These are phyloP conservation scores for Phialophora chinensis DNA, from an alignment of 2,329 filamentous ascomycete species.

Conservation along the genomic window DNA sequence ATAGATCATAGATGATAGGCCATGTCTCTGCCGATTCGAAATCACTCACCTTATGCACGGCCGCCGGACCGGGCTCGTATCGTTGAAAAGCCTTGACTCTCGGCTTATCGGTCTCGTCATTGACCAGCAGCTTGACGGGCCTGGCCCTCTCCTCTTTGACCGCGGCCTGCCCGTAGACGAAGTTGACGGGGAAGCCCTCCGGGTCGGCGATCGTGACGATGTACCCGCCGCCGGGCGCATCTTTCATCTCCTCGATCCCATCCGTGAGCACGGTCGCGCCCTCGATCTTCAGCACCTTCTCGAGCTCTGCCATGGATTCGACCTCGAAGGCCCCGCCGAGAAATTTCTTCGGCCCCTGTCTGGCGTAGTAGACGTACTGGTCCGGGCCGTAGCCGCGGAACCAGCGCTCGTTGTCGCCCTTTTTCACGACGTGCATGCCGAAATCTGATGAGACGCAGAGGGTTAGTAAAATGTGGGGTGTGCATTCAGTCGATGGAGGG, in stretches of 20 bases:
- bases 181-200: slow-evolving; percentile 41
- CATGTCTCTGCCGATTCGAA: no score
- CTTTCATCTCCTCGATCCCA: slow-evolving; percentile 38
- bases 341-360: slow-evolving; percentile 49
- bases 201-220: slow-evolving; percentile 40
- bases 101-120: slow-evolving; percentile 48
- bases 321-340: slow-evolving; percentile 54
- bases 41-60: slow-evolving; percentile 51
- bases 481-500: no score
- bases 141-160: slow-evolving; percentile 32
- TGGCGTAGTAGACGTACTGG: slow-evolving; percentile 53
- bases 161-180: slow-evolving; percentile 38
- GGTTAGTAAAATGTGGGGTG: no score
- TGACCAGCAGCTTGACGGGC: slow-evolving; percentile 45
- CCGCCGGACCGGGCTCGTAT: slow-evolving; percentile 55
- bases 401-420: slow-evolving; percentile 47
- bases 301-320: slow-evolving; percentile 50
- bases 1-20: not conserved
- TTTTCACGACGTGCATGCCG: slow-evolving; percentile 50
- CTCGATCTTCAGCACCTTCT: slow-evolving; percentile 43
- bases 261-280: slow-evolving; percentile 32
- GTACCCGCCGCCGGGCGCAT: slow-evolving; percentile 40
- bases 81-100: slow-evolving; percentile 49
- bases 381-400: slow-evolving; percentile 53
- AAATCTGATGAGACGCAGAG: slow-evolving; percentile 44